Base-by-base conservation (phyloP, 225 moss, liverwort and hornwort genomes). In the Neckera pumila region DNA sequence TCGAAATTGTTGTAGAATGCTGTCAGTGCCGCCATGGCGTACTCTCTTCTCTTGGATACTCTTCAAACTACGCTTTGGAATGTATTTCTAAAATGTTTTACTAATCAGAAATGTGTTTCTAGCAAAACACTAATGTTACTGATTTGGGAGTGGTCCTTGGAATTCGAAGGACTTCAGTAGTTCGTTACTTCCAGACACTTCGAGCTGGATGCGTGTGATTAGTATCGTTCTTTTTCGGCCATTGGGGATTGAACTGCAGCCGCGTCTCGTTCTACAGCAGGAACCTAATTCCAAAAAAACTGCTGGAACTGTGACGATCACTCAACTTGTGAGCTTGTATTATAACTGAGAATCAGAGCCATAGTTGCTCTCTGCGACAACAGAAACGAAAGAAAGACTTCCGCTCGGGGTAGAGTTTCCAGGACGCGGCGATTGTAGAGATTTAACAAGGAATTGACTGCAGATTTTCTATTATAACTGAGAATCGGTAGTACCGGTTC, bases 221-320 rank as follows among this genome's bases (percentile, higher is more conserved):
- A 92, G 57, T 88, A 26, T 89, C 92, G 88, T 85, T 92, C 92
- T 31, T 92, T 92, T 31, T 91, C 92, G 60, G 92, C 91, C 92
- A 92, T 92, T 66, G 89, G 77, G 30, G 81, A 80, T 87, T 45
- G 56, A 87, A 85, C 61, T 66, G 17, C n/a, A 73, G 72, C 57
- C 30, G 40, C 11, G 26, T 64, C 63, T 47, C n/a, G 30, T 62
- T 76, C 72, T 9, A 77, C 56, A 86, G 78, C 40, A 86, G 77
- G 54, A 77, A 77, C 51, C 30, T 34, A 45, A 84, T 34, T 72
- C 17, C 0, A 36, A 73, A 64, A 56, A 17, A 77, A 17, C 54
- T 65, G 54, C 81, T 69, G 81, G 36, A 85, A 89, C 71, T 83
- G 40, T 6, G 62, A 82, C 82, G 51, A 65, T 81, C 73, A 63